These are phyloP conservation scores for Didymella lethalis DNA, from an alignment of 2,329 filamentous ascomycete species.

Conservation along the genomic window DNA sequence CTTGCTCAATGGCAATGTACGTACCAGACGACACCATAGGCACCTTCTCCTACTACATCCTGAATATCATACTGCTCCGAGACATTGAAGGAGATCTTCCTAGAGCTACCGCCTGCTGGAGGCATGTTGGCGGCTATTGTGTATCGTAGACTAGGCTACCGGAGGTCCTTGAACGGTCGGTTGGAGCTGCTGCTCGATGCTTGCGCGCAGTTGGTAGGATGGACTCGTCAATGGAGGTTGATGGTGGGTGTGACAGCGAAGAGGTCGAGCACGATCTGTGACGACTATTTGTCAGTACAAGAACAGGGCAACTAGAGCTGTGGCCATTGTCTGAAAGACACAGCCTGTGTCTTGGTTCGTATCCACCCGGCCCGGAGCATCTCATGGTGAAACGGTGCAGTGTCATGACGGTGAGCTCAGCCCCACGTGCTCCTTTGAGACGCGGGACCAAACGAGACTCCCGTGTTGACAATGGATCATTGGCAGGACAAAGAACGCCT, in stretches of 20 bases:
- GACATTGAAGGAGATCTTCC: constrained; percentile 99
- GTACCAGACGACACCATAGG: constrained; percentile 98
- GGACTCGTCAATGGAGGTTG: constrained; percentile 9
- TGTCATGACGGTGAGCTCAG: constrained; percentile 33
- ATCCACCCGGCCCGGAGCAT: constrained; percentile 22
- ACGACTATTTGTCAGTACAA: constrained; percentile 34
- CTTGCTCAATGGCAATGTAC: constrained; percentile 44
- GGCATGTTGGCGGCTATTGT: constrained; percentile 44
- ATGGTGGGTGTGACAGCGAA: constrained; percentile 11
- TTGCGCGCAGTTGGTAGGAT: constrained; percentile 22
- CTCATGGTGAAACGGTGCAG: constrained; percentile 40
- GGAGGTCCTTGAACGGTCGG: constrained; percentile 18
- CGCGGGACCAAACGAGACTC: constrained; percentile 21
- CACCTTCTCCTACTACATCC: constrained; percentile 98
- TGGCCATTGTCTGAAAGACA: constrained; percentile 30
- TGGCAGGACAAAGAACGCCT: constrained; percentile 10
- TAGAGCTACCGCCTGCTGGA: constrained; percentile 61
- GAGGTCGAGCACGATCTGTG: constrained; percentile 21
- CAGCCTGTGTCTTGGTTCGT: constrained; percentile 30
- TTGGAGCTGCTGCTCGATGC: constrained; percentile 27
- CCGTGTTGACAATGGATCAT: constrained; percentile 18
- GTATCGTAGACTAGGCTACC: constrained; percentile 32
- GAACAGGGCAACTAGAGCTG: constrained; percentile 20
- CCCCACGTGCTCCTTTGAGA: constrained; percentile 37
- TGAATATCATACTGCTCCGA: constrained; percentile 99